phyloP scores from a whole-genome alignment of 116 monocot species.

The Iris pallida region DNA sequence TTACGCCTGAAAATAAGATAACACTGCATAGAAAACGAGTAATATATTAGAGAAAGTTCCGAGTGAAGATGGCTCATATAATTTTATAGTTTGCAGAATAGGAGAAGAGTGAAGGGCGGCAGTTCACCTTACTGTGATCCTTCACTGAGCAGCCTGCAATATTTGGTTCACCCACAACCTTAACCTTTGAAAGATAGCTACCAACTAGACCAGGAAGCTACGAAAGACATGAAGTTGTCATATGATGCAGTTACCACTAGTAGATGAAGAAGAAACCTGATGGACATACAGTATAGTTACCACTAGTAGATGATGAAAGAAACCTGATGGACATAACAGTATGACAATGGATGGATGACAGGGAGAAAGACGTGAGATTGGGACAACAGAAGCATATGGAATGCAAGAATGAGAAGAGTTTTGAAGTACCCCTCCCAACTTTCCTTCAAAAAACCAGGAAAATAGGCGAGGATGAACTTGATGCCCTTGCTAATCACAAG shows the following conservation, averaged over 20 bases:
- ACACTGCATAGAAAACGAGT: too few species aligned
- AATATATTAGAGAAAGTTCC: too few species aligned
- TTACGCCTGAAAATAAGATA: too few species aligned
- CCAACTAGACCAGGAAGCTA: background rate
- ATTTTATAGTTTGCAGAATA: too few species aligned
- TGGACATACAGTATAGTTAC: background rate
- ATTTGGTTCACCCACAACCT: background rate
- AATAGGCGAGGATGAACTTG: slow-evolving; percentile 13
- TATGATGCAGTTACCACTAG: background rate
- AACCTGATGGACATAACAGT: background rate
- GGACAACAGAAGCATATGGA: too few species aligned
- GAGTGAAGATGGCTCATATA: too few species aligned
- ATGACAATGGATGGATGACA: background rate
- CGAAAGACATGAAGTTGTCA: background rate
- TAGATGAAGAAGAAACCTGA: background rate
- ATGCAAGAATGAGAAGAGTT: too few species aligned
- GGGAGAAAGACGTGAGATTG: too few species aligned
- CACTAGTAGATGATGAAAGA: background rate
- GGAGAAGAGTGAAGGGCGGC: too few species aligned
- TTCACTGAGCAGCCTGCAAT: background rate
- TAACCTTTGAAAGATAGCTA: background rate
- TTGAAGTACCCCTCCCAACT: slow-evolving; percentile 14
- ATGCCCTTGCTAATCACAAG: slow-evolving; percentile 7
- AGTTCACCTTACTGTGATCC: background rate
- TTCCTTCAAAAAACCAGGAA: slow-evolving; percentile 28